Evolutionary conservation across 345 rosid species (phyloP).

Genomic region (Brassica carinata): DNA sequence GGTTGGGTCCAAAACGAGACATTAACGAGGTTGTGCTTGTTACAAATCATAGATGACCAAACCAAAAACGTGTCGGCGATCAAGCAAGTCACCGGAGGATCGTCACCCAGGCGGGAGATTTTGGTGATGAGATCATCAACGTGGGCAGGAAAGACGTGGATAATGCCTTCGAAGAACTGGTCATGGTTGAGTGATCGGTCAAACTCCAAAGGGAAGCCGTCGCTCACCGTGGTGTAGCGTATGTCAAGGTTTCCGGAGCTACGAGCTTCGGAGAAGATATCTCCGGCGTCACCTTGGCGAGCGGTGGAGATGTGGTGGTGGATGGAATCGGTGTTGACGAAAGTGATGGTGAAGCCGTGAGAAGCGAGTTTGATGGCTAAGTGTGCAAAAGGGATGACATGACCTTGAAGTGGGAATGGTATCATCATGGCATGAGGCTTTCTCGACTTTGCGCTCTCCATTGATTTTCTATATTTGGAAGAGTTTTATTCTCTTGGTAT

Average conservation of each 20-base stretch:
- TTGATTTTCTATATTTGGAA: background rate
- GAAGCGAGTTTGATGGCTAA: slow-evolving; percentile 72
- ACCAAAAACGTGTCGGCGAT: slow-evolving; percentile 68
- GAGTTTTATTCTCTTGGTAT: background rate
- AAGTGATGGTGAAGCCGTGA: slow-evolving; percentile 67
- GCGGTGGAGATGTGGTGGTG: slow-evolving; percentile 54
- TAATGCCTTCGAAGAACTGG: slow-evolving; percentile 53
- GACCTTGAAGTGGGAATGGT: slow-evolving; percentile 72
- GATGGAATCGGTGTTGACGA: slow-evolving; percentile 58
- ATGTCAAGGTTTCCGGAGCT: slow-evolving; percentile 47
- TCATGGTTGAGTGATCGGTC: slow-evolving; percentile 65
- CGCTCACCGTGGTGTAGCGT: slow-evolving; percentile 56
- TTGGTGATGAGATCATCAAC: slow-evolving; percentile 48
- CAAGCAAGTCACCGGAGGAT: slow-evolving; percentile 46
- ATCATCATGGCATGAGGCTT: slow-evolving; percentile 58
- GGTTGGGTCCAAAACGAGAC: slow-evolving; percentile 76
- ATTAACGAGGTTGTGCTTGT: slow-evolving; percentile 49
- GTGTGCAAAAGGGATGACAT: slow-evolving; percentile 54
- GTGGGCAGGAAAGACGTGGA: slow-evolving; percentile 61
- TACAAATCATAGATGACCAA: slow-evolving; percentile 57
- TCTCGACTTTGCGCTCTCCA: slow-evolving; percentile 26
- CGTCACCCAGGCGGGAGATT: slow-evolving; percentile 35
- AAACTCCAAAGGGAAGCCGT: slow-evolving; percentile 58
- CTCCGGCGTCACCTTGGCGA: slow-evolving; percentile 19
- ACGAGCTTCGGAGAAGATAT: slow-evolving; percentile 47